Evolutionary conservation across 495 filamentous ascomycete species (phyloP), one percentile per base, ranked within the genome.

Genomic region (Trypethelium eluteriae): DNA sequence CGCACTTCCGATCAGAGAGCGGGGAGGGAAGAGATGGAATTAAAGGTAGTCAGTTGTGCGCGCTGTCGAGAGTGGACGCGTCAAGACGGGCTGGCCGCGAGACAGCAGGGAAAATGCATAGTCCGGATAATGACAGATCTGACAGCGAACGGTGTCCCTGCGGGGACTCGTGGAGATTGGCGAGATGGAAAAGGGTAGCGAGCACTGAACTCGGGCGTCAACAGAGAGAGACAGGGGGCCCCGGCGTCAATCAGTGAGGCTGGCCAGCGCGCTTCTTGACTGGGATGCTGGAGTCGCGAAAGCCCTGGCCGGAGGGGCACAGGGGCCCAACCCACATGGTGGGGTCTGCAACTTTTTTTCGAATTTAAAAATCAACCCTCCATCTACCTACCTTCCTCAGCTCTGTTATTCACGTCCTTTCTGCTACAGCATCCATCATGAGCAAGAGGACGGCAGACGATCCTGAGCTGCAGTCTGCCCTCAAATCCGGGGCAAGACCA

Each of bases 401-500:
- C 25, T 25, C 25, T 25, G 25, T 25, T 25, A 25, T 25, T 25
- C 25, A 25, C 25, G 25, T 25, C 36, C 32, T 32, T 59, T 36
- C 32, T 35, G 10, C 7, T 7, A 44, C 53, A 36, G 5, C 7
- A 32, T 14, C 18, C 2, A 61, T 39, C 64, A 71, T 80, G 78
- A 67, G 73, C 32, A 83, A 83, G 69, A 75, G 81, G 32, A 53
- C 79, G 4, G 81, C 78, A 44, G 77, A 80, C 32, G 53, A 70
- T 36, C 66, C 70, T 38, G 74, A 71, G 3, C 49, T 65, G 32
- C 66, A 70, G 2, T 69, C 69, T 36, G 70, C 76, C 5, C 76
- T 81, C 66, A 83, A 83, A 68, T 62, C 71, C 39, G 78, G 78
- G 36, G 72, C 76, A 38, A 67, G 78, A 39, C 78, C 77, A n/a